Conservation (phyloP, 495 filamentous ascomycete genomes). For the Penicillium cinerascens region DNA sequence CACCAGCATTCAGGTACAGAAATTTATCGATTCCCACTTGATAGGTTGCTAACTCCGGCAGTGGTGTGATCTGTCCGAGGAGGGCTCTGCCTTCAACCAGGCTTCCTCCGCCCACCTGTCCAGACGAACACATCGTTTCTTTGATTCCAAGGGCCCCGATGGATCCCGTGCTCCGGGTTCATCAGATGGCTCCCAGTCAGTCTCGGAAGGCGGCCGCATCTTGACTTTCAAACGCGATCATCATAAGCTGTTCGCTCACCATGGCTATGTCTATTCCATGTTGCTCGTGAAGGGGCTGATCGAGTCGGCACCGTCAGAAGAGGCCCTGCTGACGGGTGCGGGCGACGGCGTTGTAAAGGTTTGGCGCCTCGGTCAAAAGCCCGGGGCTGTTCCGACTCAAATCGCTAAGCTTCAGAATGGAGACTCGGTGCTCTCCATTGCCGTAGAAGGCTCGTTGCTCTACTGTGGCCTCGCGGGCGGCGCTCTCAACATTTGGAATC, state of each 20-base stretch:
- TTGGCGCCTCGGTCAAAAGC: slow-evolving; percentile 64
- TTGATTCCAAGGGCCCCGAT: slow-evolving; percentile 83
- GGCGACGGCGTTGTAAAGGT: slow-evolving; percentile 92
- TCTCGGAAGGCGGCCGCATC: slow-evolving; percentile 54
- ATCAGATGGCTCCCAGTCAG: slow-evolving; percentile 33
- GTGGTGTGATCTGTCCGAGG: slow-evolving; percentile 61
- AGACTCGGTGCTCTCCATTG: slow-evolving; percentile 79
- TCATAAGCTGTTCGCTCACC: slow-evolving; percentile 86
- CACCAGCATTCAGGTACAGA: slow-evolving; percentile 73
- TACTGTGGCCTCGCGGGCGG: slow-evolving; percentile 87
- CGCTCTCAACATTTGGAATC: slow-evolving; percentile 94
- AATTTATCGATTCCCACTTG: background rate
- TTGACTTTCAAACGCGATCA: slow-evolving; percentile 81
- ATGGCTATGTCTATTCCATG: slow-evolving; percentile 96
- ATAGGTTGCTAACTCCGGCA: slow-evolving; percentile 17
- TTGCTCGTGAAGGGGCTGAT: slow-evolving; percentile 65
- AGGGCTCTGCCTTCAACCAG: slow-evolving; percentile 53
- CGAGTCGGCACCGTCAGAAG: slow-evolving; percentile 62
- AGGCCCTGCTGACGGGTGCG: slow-evolving; percentile 83
- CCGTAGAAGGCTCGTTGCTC: slow-evolving; percentile 80
- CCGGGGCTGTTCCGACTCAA: slow-evolving; percentile 47
- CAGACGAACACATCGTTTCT: slow-evolving; percentile 84
- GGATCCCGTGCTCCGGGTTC: slow-evolving; percentile 71
- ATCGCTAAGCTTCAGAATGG: slow-evolving; percentile 71
- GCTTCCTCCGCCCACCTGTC: slow-evolving; percentile 69